phyloP scores from a whole-genome alignment of 1,139 yeast genomes.

The Arxiozyma slooffiae region DNA sequence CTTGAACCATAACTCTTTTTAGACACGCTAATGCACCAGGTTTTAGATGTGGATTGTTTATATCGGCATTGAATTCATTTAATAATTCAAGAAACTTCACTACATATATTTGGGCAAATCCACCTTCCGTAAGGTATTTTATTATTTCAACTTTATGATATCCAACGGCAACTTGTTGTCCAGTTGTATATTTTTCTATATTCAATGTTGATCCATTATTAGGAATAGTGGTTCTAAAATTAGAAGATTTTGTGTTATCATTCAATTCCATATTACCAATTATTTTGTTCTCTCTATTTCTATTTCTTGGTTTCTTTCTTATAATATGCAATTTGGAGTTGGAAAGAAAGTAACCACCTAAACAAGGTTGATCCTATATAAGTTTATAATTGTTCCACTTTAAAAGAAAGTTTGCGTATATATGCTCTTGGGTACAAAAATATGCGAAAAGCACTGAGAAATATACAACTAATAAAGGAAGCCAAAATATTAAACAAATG shows the following conservation, averaged over 20 bases:
- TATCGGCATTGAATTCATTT: slow-evolving; percentile 17
- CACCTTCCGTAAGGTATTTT: slow-evolving; percentile 56
- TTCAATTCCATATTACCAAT: slow-evolving; percentile 5
- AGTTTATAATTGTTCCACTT: neutral
- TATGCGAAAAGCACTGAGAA: neutral
- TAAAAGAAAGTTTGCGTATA: neutral
- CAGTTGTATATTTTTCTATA: slow-evolving; percentile 32
- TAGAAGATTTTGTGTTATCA: no score
- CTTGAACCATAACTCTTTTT: slow-evolving; percentile 66
- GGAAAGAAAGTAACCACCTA: neutral
- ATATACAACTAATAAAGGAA: neutral
- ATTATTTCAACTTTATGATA: slow-evolving; percentile 49
- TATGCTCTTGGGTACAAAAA: no score
- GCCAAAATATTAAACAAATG: neutral
- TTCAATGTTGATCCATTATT: no score
- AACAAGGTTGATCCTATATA: neutral
- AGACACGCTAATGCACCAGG: slow-evolving; percentile 48
- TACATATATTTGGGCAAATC: slow-evolving; percentile 70
- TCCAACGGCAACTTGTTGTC: slow-evolving; percentile 55
- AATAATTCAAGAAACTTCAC: slow-evolving; percentile 34
- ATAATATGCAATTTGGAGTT: neutral
- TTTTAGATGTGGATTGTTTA: slow-evolving; percentile 9
- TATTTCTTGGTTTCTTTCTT: neutral
- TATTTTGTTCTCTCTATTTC: neutral
- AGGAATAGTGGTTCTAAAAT: no score